Percentiles rank a stretch among this genome's conserved stretches.
phyloP scores from a whole-genome alignment of 495 filamentous ascomycete species.

The Neurospora sp. region DNA sequence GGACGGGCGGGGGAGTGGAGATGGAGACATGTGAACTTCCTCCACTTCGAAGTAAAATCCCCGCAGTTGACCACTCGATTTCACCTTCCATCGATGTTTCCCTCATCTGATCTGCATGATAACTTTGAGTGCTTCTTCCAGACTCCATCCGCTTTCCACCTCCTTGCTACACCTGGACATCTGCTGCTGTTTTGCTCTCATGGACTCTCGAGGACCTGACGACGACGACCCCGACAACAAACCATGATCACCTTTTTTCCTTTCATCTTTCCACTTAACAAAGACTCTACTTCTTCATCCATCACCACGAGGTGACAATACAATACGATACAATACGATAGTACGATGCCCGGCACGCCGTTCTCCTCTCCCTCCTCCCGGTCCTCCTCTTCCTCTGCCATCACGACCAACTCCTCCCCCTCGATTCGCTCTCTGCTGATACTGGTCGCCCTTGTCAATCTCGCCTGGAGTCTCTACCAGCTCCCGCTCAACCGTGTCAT shows the following conservation, averaged over 20 bases:
- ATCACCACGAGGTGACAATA: not conserved
- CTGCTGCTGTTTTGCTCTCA: not conserved
- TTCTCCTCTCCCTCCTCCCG: not conserved
- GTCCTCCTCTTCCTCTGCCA: not conserved
- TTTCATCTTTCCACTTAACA: not conserved
- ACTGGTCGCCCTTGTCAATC: conserved; percentile 32
- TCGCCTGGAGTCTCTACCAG: conserved; percentile 35
- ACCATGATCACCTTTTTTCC: not conserved
- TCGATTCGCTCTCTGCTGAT: conserved; percentile 23
- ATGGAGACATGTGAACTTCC: not conserved
- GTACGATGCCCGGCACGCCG: not conserved
- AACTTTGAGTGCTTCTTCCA: not conserved
- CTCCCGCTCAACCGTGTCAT: conserved; percentile 39
- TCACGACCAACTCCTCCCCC: not conserved
- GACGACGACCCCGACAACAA: not conserved
- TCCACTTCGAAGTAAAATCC: not conserved
- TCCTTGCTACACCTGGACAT: not conserved
- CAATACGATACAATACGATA: not conserved
- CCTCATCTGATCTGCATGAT: not conserved
- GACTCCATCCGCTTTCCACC: not conserved
- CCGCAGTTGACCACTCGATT: not conserved
- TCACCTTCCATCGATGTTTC: not conserved
- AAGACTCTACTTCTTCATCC: not conserved
- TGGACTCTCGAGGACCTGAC: not conserved
- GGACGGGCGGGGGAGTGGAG: not conserved